These are phyloP conservation scores for Plasmodium inui DNA, from an alignment of 169 alveolate genomes.

Conservation along the genomic window DNA sequence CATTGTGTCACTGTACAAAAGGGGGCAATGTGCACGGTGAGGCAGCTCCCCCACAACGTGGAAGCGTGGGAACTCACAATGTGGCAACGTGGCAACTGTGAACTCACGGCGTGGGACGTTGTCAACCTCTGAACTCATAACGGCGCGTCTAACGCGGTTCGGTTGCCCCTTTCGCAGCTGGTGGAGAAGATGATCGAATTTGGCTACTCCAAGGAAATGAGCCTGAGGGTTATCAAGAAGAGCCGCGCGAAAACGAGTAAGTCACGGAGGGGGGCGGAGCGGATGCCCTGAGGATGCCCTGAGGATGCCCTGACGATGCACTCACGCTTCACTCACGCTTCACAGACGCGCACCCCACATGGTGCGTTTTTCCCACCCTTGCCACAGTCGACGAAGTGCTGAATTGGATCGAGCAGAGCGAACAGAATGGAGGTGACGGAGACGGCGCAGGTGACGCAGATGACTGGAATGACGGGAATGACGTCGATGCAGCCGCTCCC, in stretches of 20 bases:
- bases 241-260: constrained; percentile 74
- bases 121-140: too few relatives aligned
- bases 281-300: neutral
- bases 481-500: neutral
- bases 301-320: neutral
- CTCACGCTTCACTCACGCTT: neutral
- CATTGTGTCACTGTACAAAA: neutral
- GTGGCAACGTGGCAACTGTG: too few relatives aligned
- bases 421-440: constrained; percentile 6
- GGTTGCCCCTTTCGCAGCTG: constrained; percentile 15
- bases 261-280: neutral
- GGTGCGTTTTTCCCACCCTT: neutral
- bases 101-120: too few relatives aligned
- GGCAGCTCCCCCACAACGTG: too few relatives aligned
- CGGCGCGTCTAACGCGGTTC: neutral
- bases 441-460: neutral
- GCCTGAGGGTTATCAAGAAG: constrained; percentile 32
- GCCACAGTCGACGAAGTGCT: constrained; percentile 60
- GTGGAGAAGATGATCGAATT: constrained; percentile 51
- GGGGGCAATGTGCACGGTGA: neutral
- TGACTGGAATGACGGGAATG: neutral
- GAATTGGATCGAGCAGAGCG: constrained; percentile 58
- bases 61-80: too few relatives aligned
- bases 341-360: neutral
- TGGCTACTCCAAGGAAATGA: constrained; percentile 46